Percentiles rank a stretch among this genome's conserved stretches.
phyloP scores from a whole-genome alignment of 805 yeast genomes.

The Scheffersomyces ergatensis region DNA sequence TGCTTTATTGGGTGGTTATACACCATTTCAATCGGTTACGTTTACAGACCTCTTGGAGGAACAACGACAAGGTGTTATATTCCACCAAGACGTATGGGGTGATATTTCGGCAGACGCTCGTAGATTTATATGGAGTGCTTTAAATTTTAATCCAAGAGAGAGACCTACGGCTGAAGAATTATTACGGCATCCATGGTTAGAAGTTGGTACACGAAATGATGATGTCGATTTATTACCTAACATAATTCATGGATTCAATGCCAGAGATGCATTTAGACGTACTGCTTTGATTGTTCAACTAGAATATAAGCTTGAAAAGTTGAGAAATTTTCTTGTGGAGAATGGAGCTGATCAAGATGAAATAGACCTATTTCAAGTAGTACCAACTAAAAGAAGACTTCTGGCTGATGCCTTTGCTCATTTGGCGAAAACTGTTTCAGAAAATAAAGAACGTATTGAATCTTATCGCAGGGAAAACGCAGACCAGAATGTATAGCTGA shows the following conservation, averaged over 20 bases:
- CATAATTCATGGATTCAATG: conserved; percentile 78
- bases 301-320: conserved; percentile 71
- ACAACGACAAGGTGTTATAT: conserved; percentile 70
- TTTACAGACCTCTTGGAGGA: conserved; percentile 72
- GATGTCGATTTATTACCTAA: conserved; percentile 74
- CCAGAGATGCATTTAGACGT: conserved; percentile 77
- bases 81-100: conserved; percentile 86
- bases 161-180: conserved; percentile 70
- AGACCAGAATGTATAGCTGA: too few relatives aligned
- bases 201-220: conserved; percentile 39
- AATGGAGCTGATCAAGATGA: conserved; percentile 54
- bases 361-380: conserved; percentile 34
- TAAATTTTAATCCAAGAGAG: conserved; percentile 62
- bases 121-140: conserved; percentile 66
- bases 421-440: conserved; percentile 65
- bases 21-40: conserved; percentile 85
- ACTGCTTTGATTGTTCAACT: conserved; percentile 84
- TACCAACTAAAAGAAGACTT: conserved; percentile 33
- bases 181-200: conserved; percentile 70
- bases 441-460: conserved; percentile 49
- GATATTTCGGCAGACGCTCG: conserved; percentile 79
- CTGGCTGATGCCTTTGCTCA: conserved; percentile 63
- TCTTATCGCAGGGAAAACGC: too few relatives aligned
- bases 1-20: conserved; percentile 86
- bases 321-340: conserved; percentile 59